Evolutionary conservation across 78 protist genomes (phyloP).

Genomic region (Cavenderia fasciculata): DNA sequence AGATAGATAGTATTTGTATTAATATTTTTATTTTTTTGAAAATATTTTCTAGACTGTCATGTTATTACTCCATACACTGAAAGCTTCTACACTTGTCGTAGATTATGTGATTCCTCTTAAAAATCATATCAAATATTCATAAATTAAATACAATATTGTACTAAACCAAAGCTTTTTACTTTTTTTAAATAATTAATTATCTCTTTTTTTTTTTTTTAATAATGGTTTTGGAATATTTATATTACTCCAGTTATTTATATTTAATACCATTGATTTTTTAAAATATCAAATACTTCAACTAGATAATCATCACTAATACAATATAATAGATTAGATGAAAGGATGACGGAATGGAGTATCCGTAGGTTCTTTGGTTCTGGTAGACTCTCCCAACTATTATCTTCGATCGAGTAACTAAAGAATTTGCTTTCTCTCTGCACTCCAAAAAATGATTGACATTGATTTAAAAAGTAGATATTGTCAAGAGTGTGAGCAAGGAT

Average conservation of each 20-base stretch:
- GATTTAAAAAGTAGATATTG: background rate
- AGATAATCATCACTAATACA: background rate
- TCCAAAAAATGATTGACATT: background rate
- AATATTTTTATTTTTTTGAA: too few relatives aligned
- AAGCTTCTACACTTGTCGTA: conserved; percentile 12
- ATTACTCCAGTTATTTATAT: background rate
- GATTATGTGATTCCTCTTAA: too few relatives aligned
- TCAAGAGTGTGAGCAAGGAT: background rate
- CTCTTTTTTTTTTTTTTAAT: too few relatives aligned
- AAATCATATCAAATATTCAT: too few relatives aligned
- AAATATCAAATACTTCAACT: background rate
- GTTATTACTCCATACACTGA: conserved; percentile 18
- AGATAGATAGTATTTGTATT: background rate
- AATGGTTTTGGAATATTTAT: too few relatives aligned
- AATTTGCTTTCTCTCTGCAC: background rate
- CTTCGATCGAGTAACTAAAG: background rate
- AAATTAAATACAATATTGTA: too few relatives aligned
- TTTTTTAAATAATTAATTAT: too few relatives aligned
- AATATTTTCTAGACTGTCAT: conserved; percentile 23
- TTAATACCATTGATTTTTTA: background rate
- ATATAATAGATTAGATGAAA: background rate
- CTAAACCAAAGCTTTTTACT: too few relatives aligned
- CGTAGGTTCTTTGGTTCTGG: background rate
- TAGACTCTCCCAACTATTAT: background rate
- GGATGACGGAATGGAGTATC: background rate